Evolutionary conservation across 2,329 filamentous ascomycete genomes (phyloP).

Genomic region (Didymella exigua): DNA sequence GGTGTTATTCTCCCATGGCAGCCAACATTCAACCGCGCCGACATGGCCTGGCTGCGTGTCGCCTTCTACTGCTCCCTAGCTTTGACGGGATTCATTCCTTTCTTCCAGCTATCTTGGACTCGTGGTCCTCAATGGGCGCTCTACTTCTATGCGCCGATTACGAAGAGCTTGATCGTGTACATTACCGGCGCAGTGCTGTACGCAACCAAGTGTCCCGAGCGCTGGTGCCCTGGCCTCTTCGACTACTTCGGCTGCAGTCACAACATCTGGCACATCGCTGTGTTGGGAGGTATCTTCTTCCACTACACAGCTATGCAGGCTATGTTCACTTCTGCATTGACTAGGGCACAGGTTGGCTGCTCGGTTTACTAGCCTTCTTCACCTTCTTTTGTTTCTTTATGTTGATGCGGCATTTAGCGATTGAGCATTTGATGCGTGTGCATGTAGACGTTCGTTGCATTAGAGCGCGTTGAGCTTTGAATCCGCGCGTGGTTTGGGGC

Average conservation of each 20-base stretch:
- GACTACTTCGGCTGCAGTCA: constrained; percentile 95
- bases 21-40: constrained; percentile 86
- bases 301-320: constrained; percentile 96
- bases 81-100: constrained; percentile 84
- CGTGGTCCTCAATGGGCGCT: constrained; percentile 81
- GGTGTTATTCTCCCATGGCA: constrained; percentile 96
- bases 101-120: constrained; percentile 79
- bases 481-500: constrained; percentile 1
- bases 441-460: constrained; percentile 15
- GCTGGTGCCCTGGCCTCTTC: constrained; percentile 90
- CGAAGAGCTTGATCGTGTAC: constrained; percentile 87
- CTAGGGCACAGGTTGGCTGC: constrained; percentile 42
- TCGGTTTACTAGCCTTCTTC: constrained; percentile 33
- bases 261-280: constrained; percentile 96
- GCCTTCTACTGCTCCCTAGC: constrained; percentile 89
- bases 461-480: neutral
- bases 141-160: constrained; percentile 86
- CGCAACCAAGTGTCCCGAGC: constrained; percentile 88
- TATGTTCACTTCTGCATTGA: constrained; percentile 72
- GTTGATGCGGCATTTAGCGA: constrained; percentile 15
- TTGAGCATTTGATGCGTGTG: constrained; percentile 15
- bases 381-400: neutral
- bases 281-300: constrained; percentile 93
- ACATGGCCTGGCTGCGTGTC: constrained; percentile 93
- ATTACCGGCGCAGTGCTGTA: constrained; percentile 84